Conservation (phyloP, 108 stramenopile genomes). For the Parietichytrium sp. region DNA sequence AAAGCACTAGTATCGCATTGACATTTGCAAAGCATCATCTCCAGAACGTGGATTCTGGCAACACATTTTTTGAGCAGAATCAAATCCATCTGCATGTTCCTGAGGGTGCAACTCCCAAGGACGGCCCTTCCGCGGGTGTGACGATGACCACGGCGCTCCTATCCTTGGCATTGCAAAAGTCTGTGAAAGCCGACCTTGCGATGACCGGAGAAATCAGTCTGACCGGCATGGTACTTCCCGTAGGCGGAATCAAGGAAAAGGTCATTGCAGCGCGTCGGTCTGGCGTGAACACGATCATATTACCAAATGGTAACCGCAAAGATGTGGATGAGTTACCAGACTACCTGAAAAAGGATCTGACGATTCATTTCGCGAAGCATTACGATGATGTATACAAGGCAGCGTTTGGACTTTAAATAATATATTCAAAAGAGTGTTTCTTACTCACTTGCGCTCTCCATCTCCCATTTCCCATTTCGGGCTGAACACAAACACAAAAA, state of each 20-base stretch:
- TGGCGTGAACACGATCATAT: conserved; percentile 77
- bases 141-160: conserved; percentile 95
- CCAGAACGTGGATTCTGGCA: background rate
- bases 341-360: conserved; percentile 87
- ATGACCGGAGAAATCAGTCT: conserved; percentile 81
- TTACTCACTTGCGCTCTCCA: too few species aligned
- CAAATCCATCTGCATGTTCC: conserved; percentile 98
- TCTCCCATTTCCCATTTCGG: too few species aligned
- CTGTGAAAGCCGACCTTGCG: conserved; percentile 86
- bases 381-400: conserved; percentile 81
- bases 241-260: conserved; percentile 99
- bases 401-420: conserved; percentile 80
- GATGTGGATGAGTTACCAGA: conserved; percentile 95
- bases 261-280: conserved; percentile 93
- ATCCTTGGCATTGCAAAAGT: conserved; percentile 76
- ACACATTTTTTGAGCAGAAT: conserved; percentile 61
- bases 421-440: too few species aligned
- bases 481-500: too few species aligned
- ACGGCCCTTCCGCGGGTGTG: conserved; percentile 94
- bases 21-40: conserved; percentile 83
- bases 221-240: conserved; percentile 91
- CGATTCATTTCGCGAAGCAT: conserved; percentile 84
- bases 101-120: conserved; percentile 96
- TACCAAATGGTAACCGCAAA: conserved; percentile 82
- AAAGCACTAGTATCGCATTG: conserved; percentile 85